Conservation (phyloP, 2,329 filamentous ascomycete species). For the Hypoxylon sp. region DNA sequence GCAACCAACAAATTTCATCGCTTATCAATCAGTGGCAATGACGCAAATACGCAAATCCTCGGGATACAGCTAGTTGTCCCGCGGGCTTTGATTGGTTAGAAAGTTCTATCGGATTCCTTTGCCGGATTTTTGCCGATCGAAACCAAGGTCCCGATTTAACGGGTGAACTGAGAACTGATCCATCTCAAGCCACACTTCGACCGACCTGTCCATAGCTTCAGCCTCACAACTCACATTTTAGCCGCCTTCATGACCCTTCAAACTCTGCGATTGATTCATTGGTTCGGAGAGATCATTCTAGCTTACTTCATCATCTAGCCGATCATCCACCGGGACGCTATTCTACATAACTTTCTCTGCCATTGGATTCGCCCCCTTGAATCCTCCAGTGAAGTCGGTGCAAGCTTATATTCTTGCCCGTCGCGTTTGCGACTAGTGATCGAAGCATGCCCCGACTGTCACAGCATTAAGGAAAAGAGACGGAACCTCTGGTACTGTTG, state of each 20-base stretch:
- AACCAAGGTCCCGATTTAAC: constrained; percentile 1
- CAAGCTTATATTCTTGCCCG: background rate
- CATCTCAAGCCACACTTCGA: constrained; percentile 18
- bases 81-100: constrained; percentile 15
- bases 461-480: background rate
- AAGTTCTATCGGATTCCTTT: background rate
- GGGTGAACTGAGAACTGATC: background rate
- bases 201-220: constrained; percentile 2
- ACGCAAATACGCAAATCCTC: constrained; percentile 42
- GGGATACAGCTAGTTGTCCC: background rate
- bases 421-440: background rate
- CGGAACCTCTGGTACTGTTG: background rate
- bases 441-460: background rate
- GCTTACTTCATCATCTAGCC: too few species aligned
- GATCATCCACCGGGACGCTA: background rate
- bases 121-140: constrained; percentile 11
- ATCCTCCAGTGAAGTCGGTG: background rate
- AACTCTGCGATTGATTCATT: constrained; percentile 5
- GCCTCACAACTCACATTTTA: constrained; percentile 18
- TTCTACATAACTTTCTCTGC: background rate
- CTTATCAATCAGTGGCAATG: constrained; percentile 48
- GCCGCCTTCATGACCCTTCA: constrained; percentile 2
- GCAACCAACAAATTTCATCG: constrained; percentile 36
- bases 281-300: background rate
- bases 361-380: background rate